Percentiles rank a stretch among this genome's conserved stretches.
Conservation (phyloP, 2,329 filamentous ascomycete species). For the Biscogniauxia marginata region DNA sequence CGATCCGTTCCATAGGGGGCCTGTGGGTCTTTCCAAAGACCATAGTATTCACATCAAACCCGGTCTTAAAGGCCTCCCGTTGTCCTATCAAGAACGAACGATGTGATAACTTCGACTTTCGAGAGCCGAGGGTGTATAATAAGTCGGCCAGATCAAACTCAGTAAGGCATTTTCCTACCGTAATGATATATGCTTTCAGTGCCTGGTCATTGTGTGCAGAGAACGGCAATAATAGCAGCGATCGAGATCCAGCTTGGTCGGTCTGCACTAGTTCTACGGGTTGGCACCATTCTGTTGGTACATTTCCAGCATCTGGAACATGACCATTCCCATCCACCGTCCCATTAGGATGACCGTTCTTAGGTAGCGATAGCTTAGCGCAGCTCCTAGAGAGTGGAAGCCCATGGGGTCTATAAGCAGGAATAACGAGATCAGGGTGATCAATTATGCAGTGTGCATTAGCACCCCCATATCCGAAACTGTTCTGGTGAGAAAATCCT, state of each 20-base stretch:
- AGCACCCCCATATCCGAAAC: constrained; percentile 31
- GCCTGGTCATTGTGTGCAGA: constrained; percentile 21
- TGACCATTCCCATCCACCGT: background rate
- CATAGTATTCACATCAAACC: background rate
- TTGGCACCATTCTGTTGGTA: background rate
- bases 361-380: no score
- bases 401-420: no score
- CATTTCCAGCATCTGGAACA: background rate
- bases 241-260: constrained; percentile 13
- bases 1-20: background rate
- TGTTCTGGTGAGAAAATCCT: no score
- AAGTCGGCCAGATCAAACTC: constrained; percentile 8
- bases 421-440: constrained; percentile 15
- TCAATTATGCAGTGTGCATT: constrained; percentile 32
- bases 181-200: constrained; percentile 16
- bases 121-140: constrained; percentile 14
- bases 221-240: constrained; percentile 22
- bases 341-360: constrained; percentile 9
- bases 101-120: constrained; percentile 5
- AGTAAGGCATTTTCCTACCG: constrained; percentile 1
- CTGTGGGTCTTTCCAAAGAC: background rate
- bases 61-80: background rate
- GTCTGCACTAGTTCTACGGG: background rate
- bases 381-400: no score
- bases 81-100: constrained; percentile 13